Evolutionary conservation across 768 basidiomycete genomes (phyloP).

Genomic region (Amanita rimosa): DNA sequence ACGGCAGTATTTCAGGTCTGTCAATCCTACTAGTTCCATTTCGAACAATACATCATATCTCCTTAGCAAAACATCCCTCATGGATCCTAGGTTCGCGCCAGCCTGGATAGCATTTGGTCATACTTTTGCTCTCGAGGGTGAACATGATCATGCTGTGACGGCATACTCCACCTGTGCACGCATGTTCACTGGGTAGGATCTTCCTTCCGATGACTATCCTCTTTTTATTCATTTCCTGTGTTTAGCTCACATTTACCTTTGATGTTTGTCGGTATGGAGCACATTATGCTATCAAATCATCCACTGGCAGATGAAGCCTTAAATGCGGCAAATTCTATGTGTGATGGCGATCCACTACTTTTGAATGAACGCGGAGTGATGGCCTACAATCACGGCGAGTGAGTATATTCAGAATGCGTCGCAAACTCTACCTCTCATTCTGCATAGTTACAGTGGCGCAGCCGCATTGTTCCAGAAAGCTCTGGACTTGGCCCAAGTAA

Average conservation of each 20-base stretch:
- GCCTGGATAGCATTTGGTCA: constrained; percentile 98
- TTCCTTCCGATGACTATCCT: not conserved
- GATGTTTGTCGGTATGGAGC: constrained; percentile 97
- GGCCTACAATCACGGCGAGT: constrained; percentile 82
- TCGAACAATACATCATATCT: constrained; percentile 5
- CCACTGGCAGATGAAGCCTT: constrained; percentile 82
- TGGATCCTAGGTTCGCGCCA: constrained; percentile 93
- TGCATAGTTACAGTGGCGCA: constrained; percentile 59
- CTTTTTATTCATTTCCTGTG: not conserved
- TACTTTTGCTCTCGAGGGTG: constrained; percentile 93
- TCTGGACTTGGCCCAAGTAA: constrained; percentile 71
- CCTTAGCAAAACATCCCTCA: constrained; percentile 83
- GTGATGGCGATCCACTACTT: constrained; percentile 80
- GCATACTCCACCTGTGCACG: constrained; percentile 96
- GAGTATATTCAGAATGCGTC: constrained; percentile 16
- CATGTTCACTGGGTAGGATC: constrained; percentile 80
- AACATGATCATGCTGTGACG: constrained; percentile 97
- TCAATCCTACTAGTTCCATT: not conserved
- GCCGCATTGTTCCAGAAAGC: constrained; percentile 62
- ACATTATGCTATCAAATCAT: constrained; percentile 81
- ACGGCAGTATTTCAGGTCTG: constrained; percentile 86
- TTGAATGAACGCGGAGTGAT: constrained; percentile 91
- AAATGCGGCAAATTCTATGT: constrained; percentile 68
- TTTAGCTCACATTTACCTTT: constrained; percentile 87
- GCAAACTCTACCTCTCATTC: not conserved